These are phyloP conservation scores for Porcisia deanei DNA, from an alignment of 208 protist genomes.

Conservation along the genomic window DNA sequence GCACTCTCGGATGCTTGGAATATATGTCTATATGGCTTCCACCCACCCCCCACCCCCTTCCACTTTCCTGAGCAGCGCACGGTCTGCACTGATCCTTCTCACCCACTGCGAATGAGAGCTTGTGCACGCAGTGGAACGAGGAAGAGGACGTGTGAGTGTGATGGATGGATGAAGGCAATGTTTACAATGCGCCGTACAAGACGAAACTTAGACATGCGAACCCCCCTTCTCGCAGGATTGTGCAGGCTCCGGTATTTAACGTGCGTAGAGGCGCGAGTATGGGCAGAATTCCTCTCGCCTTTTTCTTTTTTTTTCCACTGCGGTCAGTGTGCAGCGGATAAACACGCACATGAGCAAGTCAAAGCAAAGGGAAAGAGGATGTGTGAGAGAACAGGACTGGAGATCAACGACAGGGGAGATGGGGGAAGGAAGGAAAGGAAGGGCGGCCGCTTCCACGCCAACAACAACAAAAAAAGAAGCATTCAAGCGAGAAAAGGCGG, in stretches of 20 bases:
- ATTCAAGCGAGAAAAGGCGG: not conserved
- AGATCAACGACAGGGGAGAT: not conserved
- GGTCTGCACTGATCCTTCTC: not conserved
- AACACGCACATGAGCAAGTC: not conserved
- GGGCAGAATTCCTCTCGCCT: not conserved
- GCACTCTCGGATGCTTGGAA: not conserved
- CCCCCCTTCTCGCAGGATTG: not conserved
- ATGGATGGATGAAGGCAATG: not conserved
- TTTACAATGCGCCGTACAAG: not conserved
- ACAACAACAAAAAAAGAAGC: not conserved
- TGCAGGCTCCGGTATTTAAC: not conserved
- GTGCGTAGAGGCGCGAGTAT: not conserved
- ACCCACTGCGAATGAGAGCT: not conserved
- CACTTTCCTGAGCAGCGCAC: not conserved
- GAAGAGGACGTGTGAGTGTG: not conserved
- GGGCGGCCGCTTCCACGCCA: no score
- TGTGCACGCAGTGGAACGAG: not conserved
- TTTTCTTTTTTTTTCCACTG: not conserved
- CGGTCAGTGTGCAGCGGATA: not conserved
- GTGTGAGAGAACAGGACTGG: not conserved
- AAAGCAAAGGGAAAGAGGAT: not conserved
- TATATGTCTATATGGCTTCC: no score
- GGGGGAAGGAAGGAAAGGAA: no score
- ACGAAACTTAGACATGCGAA: not conserved
- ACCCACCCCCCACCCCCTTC: no score